A percentile compares a stretch with the other conserved stretches of the same genome.
These are phyloP conservation scores for Cladophialophora immunda DNA, from an alignment of 2,329 filamentous ascomycete genomes.

Conservation along the genomic window DNA sequence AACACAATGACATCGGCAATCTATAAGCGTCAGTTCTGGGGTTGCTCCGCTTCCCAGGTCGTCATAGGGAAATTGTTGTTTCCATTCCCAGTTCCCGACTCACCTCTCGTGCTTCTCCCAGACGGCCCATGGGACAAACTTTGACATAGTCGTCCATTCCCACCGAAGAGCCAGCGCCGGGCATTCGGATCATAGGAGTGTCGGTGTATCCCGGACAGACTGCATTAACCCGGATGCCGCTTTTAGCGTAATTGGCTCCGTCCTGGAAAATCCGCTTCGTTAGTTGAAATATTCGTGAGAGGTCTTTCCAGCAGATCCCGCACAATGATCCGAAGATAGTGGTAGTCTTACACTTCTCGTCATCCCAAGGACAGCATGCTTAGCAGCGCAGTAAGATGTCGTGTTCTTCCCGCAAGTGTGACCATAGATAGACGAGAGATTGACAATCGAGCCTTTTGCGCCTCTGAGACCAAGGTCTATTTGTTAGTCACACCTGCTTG, in stretches of 20 bases:
- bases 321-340: neutral
- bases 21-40: neutral
- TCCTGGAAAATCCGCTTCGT: slow-evolving; percentile 2
- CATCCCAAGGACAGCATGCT: slow-evolving; percentile 19
- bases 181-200: slow-evolving; percentile 12
- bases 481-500: neutral
- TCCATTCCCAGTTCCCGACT: neutral
- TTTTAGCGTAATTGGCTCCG: slow-evolving; percentile 9
- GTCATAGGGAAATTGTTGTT: neutral
- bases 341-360: slow-evolving; percentile 12
- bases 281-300: neutral
- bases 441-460: slow-evolving; percentile 14
- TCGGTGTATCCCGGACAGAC: slow-evolving; percentile 21
- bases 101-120: slow-evolving; percentile 19
- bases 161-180: neutral
- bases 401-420: slow-evolving; percentile 11
- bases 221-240: slow-evolving; percentile 21
- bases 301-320: neutral
- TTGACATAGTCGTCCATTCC: slow-evolving; percentile 18
- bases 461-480: neutral
- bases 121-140: slow-evolving; percentile 8
- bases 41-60: neutral
- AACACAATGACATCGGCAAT: slow-evolving; percentile 22
- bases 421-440: slow-evolving; percentile 22
- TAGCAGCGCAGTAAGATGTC: slow-evolving; percentile 11